Base-by-base conservation (phyloP, 148 eudicot species). In the Nyssa sinensis region DNA sequence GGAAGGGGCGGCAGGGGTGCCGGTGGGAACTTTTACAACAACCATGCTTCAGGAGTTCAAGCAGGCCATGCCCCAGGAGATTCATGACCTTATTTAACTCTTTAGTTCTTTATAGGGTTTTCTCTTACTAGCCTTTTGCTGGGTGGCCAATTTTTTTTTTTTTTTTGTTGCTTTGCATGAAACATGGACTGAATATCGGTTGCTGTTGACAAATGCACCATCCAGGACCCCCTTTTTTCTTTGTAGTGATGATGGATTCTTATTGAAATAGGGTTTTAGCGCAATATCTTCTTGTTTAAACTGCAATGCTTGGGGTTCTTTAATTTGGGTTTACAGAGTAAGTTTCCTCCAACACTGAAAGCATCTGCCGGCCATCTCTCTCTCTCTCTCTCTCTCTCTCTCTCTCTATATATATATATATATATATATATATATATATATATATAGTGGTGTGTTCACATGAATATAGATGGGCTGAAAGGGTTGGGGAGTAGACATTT, bases 1-100 rank as follows among this genome's bases (percentile, higher is more conserved):
- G 86, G 89, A 49, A 33, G 90, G 5, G 81, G 88, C 1, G 82
- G 88, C 17, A 60, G 78, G 13, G 74, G 78, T n/a, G n/a, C n/a
- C 32, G 74, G 82, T 39, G 83, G 83, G 25, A 78, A 72, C 74
- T 55, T 75, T 6, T 66, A 85, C 67, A 34, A 79, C 67, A 61
- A 82, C 75, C 66, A 87, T 79, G 81, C 84, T 11, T 74, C 84
- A 3, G 79, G 77, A 25, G 80, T 65, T 73, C 80, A 77, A 78
- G 86, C 82, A 23, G 78, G 70, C 69, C 60, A 77, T 63, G 65
- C 76, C 31, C 78, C 76, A 47, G 86, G 70, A 23, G 75, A 83
- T 67, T 85, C 89, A 5, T n/a, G n/a, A n/a, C n/a, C n/a, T n/a
- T n/a, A n/a, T n/a, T n/a, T 85, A 71, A 76, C 44, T 31, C 25